These are phyloP conservation scores for Guillardia theta DNA, from an alignment of 78 protist species.

Conservation along the genomic window DNA sequence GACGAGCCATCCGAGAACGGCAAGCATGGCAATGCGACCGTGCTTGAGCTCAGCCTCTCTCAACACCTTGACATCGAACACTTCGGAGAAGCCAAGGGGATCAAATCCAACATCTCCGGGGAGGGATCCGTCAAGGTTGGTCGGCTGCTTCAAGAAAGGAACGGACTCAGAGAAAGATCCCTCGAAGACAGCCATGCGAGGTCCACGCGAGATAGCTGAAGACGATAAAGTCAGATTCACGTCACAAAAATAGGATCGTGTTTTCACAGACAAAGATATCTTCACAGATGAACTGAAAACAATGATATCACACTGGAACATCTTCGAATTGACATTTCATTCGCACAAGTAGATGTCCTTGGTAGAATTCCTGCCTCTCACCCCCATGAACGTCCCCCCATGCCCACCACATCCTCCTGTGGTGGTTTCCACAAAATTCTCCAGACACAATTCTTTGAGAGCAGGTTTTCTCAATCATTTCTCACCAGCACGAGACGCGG, in stretches of 20 bases:
- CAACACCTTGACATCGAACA: not conserved
- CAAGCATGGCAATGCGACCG: slow-evolving; percentile 37
- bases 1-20: not conserved
- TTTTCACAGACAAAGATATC: not conserved
- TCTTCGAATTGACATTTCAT: not conserved
- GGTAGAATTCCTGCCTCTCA: no score
- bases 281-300: not conserved
- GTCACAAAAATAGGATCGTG: not conserved
- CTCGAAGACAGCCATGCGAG: slow-evolving; percentile 22
- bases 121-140: slow-evolving; percentile 33
- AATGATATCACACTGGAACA: not conserved
- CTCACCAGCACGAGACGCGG: not conserved
- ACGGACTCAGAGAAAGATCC: slow-evolving; percentile 20
- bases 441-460: not conserved
- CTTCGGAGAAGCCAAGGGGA: slow-evolving; percentile 25
- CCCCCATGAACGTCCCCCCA: not conserved
- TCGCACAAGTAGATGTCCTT: not conserved
- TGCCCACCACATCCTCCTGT: not conserved
- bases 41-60: slow-evolving; percentile 40
- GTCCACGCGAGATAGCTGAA: not conserved
- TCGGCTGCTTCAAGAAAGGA: slow-evolving; percentile 3
- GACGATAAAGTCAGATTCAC: not conserved
- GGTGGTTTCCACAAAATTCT: not conserved
- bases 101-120: slow-evolving; percentile 29
- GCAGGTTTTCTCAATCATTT: not conserved